Base-by-base conservation (phyloP, 2,329 filamentous ascomycete species). In the Colletotrichum brevisporum region DNA sequence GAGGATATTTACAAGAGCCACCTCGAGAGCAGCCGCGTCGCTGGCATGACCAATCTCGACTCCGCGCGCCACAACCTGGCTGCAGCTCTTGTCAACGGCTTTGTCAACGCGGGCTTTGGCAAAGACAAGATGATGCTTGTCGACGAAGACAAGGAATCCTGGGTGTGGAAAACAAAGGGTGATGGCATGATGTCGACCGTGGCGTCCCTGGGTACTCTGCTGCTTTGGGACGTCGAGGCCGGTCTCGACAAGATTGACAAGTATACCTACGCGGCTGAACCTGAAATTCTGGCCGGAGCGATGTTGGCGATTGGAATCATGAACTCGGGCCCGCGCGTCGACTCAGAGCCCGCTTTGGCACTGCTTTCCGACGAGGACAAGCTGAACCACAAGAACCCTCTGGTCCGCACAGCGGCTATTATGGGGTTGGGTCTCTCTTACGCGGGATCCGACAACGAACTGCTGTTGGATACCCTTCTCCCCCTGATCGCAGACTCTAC, bases 1-100 rank as follows among this genome's bases (percentile, higher is more conserved):
- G 96, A 99, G 78, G 97, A 99, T 76, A 99, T 99, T 76, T 99
- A 99, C 88, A 99, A 99, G 86, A 97, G 94, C 77, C 96, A 99
- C 81, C 88, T 99, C 5, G 96, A 99, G 83, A 98, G 93, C 83
- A 97, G 92, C 75, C 90, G 97, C 71, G 96, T 97, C 61, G 94
- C 94, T 26, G 95, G 94, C 43, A 89, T 97, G 82, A 98, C 95
- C 12, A 98, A 98, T 78, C 90, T 97, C 54, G 96, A 99, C 78
- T 99, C 96, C 10, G 95, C 95, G 36, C 89, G 94, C 75, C 95
- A 99, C 84, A 99, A 99, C 77, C 87, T 99, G 70, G 95, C 96
- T 4, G 96, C 95, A 62, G 94, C 92, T 4, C 98, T 99, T 74
- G 97, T 99, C 72, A 99, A 99, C 77, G 94, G 93, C 0, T 98